A percentile compares a stretch with the other conserved stretches of the same genome.
Evolutionary conservation across 345 rosid genomes (phyloP).

Genomic region (Microcos paniculata): DNA sequence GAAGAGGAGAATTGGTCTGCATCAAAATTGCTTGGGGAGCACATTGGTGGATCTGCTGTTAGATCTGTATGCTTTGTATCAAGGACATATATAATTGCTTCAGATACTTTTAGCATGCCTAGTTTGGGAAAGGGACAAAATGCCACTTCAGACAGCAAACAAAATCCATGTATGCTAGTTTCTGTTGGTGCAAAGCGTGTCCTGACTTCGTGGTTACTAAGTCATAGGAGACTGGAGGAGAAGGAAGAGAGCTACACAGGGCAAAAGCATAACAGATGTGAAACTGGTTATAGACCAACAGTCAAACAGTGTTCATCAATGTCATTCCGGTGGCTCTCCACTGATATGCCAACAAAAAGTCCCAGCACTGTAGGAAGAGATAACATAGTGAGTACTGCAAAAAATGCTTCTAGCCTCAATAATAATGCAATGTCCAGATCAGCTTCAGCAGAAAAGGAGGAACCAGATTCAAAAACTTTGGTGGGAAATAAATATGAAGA

Average conservation of each 20-base stretch:
- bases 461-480: conserved; percentile 22
- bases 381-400: conserved; percentile 22
- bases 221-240: conserved; percentile 37
- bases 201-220: conserved; percentile 78
- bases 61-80: conserved; percentile 81
- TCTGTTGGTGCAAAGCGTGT: conserved; percentile 97
- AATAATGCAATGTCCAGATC: conserved; percentile 25
- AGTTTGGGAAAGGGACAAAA: conserved; percentile 23
- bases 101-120: conserved; percentile 26
- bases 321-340: conserved; percentile 94
- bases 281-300: conserved; percentile 25
- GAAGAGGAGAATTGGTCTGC: conserved; percentile 60
- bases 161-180: conserved; percentile 58
- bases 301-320: conserved; percentile 46
- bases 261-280: conserved; percentile 16
- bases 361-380: conserved; percentile 39
- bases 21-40: conserved; percentile 91
- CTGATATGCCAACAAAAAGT: conserved; percentile 80
- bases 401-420: conserved; percentile 23
- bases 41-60: conserved; percentile 97
- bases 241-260: conserved; percentile 25
- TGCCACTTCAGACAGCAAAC: conserved; percentile 29
- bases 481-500: conserved; percentile 57
- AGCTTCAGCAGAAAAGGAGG: conserved; percentile 19
- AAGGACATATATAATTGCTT: conserved; percentile 42